phyloP scores from a whole-genome alignment of 768 basidiomycete species.

The Boletus rex-veris region DNA sequence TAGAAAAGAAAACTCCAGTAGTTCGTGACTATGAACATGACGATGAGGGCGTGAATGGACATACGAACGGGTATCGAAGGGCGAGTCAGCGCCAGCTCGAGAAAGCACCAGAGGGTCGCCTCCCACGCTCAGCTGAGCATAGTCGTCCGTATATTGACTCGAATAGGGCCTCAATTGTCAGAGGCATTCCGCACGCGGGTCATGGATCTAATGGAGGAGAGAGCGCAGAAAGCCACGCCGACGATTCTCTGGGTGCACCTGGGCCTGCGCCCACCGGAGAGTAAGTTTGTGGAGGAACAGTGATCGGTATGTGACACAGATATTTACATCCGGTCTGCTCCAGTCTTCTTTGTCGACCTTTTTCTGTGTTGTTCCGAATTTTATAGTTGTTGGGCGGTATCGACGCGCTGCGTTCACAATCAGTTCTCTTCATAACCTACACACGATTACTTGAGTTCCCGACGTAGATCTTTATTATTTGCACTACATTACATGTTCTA shows the following conservation, averaged over 20 bases:
- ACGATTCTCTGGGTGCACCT: conserved; percentile 16
- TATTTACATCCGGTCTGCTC: neutral
- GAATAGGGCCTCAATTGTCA: conserved; percentile 11
- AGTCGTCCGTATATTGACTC: neutral
- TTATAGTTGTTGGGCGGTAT: neutral
- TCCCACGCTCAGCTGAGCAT: conserved; percentile 27
- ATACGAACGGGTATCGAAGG: conserved; percentile 32
- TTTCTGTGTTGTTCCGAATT: neutral
- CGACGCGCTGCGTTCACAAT: too few relatives aligned
- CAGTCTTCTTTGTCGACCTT: neutral
- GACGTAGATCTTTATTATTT: neutral
- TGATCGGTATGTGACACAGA: conserved; percentile 1
- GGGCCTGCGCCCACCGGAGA: conserved; percentile 34
- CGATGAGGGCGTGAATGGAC: neutral
- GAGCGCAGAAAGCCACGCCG: neutral
- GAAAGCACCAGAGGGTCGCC: conserved; percentile 64
- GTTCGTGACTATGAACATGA: conserved; percentile 6
- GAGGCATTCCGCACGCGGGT: conserved; percentile 5
- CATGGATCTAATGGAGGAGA: conserved; percentile 11
- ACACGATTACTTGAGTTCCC: neutral
- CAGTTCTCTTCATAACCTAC: neutral
- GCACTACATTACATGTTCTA: neutral
- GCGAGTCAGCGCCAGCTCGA: conserved; percentile 64
- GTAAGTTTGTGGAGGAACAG: conserved; percentile 27
- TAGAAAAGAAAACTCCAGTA: conserved; percentile 41